Base-by-base conservation (phyloP, 2,329 filamentous ascomycete genomes). In the Sphaerulina musiva region DNA sequence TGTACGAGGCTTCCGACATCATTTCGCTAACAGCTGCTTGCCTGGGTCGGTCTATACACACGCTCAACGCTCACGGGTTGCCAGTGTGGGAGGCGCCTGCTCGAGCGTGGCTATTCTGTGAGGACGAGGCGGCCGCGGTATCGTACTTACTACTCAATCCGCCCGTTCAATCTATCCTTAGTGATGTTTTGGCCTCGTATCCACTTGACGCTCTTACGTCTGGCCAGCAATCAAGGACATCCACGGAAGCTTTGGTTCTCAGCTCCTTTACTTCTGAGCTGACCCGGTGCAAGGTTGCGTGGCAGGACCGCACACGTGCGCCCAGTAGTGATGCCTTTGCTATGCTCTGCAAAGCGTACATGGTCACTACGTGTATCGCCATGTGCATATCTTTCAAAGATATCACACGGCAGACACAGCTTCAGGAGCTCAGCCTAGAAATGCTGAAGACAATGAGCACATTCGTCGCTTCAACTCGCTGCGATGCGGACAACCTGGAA, bases 1-100 rank as follows among this genome's bases (percentile, higher is more conserved):
- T 75, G 9, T 85, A 87, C 39, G 78, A 80, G 12, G 82, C 87
- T 3, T 66, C 78, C 32, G 82, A 90, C 59, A 69, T 95, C 20
- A 72, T 87, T 38, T 82, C 82, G 59, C 72, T 95, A 4, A 68
- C 95, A n/a, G 75, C 82, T 56, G 78, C 80, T 12, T 89, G 87
- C 62, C 83, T 86, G 38, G 87, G 87, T 56, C 71, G 75, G 39
- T 54, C 69, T 4, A 67, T 70, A 31, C 57, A 64, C 40, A 48
- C 59, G 2, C 41, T 64, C 5, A 47, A 56, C 10, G 40, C 59
- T 43, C 56, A 64, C 4, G 60, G 65, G 10, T 71, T 72, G 39
- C 62, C 69, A 1, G 60, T 69, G 0, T 70, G 75, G 58, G 73
- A 74, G 2, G 56, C 65, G 9, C 64, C 78, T 20, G 74, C 70